These are phyloP conservation scores for Soucietia sequanensis DNA, from an alignment of 805 yeast genomes.

Conservation along the genomic window DNA sequence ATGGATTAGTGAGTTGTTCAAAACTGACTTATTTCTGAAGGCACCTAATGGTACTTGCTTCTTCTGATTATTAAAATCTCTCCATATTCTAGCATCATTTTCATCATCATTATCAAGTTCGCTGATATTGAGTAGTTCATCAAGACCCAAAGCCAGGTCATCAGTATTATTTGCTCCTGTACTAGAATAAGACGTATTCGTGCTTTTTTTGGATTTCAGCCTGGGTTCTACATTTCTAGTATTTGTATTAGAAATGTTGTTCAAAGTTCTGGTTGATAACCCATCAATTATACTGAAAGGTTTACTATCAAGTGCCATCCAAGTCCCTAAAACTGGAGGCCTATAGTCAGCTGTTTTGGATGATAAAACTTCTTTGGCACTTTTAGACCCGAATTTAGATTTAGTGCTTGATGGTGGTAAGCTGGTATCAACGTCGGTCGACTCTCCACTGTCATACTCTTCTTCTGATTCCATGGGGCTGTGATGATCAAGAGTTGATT, in stretches of 20 bases:
- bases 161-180: constrained; percentile 7
- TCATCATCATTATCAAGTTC: constrained; percentile 76
- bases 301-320: constrained; percentile 75
- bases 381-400: constrained; percentile 61
- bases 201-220: constrained; percentile 15
- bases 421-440: constrained; percentile 90
- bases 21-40: constrained; percentile 68
- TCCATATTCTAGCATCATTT: constrained; percentile 49
- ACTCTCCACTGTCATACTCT: constrained; percentile 68
- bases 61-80: constrained; percentile 44
- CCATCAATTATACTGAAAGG: constrained; percentile 97
- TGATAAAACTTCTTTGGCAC: constrained; percentile 91
- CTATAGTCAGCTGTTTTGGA: constrained; percentile 80
- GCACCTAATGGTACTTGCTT: constrained; percentile 79
- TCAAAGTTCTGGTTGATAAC: constrained; percentile 77
- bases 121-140: constrained; percentile 84
- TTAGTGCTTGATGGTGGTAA: constrained; percentile 67
- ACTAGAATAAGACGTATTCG: no score
- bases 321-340: constrained; percentile 91
- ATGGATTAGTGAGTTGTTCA: constrained; percentile 24
- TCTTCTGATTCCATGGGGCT: constrained; percentile 18
- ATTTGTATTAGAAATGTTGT: constrained; percentile 15
- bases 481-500: no score
- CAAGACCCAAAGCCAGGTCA: constrained; percentile 51
- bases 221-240: constrained; percentile 15